These are phyloP conservation scores for Aspergillus neoniger DNA, from an alignment of 2,329 filamentous ascomycete genomes.

Conservation along the genomic window DNA sequence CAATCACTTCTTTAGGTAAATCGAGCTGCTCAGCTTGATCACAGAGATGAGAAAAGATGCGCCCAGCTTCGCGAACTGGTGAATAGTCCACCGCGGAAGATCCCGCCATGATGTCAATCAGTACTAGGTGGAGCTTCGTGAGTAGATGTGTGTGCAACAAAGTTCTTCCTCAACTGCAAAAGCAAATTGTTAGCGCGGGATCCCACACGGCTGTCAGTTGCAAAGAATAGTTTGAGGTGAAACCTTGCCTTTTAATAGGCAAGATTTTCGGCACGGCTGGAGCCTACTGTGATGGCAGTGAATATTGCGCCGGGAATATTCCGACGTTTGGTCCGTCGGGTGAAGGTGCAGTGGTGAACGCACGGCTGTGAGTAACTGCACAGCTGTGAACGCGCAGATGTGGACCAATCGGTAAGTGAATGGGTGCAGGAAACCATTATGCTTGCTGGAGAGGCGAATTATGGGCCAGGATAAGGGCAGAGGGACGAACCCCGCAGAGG, in stretches of 20 bases:
- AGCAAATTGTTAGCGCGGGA: too few relatives aligned
- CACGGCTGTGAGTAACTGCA: too few relatives aligned
- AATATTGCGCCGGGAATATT: slow-evolving; percentile 15
- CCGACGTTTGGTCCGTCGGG: slow-evolving; percentile 21
- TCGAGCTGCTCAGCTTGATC: slow-evolving; percentile 36
- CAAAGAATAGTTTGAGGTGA: slow-evolving; percentile 13
- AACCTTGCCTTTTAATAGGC: slow-evolving; percentile 8
- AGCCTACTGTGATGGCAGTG: background rate
- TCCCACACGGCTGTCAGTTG: background rate
- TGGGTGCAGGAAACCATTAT: background rate
- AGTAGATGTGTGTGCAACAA: background rate
- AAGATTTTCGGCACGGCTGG: background rate
- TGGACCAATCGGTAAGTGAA: slow-evolving; percentile 13
- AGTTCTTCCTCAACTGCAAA: background rate
- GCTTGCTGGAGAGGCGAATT: slow-evolving; percentile 7
- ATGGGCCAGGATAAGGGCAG: background rate
- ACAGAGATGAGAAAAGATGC: slow-evolving; percentile 40
- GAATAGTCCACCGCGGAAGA: slow-evolving; percentile 30
- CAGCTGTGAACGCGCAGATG: background rate
- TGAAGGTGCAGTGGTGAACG: slow-evolving; percentile 12
- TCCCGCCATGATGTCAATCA: slow-evolving; percentile 20
- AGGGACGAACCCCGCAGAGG: background rate
- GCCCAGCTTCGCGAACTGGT: slow-evolving; percentile 38
- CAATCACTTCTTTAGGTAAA: slow-evolving; percentile 35
- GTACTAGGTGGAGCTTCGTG: background rate